Evolutionary conservation across 441 rosid genomes (phyloP), one percentile per base, ranked within the genome.

Genomic region (Eutrema salsugineum): DNA sequence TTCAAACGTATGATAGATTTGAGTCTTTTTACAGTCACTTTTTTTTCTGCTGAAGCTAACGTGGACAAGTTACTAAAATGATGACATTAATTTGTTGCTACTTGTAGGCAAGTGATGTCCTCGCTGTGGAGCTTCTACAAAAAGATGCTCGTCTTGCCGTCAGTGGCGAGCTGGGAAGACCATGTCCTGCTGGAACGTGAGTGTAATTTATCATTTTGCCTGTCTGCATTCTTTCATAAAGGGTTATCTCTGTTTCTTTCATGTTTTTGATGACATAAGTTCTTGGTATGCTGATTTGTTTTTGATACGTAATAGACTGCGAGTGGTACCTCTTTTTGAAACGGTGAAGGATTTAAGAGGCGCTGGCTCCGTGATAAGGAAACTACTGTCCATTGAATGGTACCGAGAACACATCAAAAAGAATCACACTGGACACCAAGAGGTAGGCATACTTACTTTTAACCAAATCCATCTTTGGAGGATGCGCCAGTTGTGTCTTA

Each of bases 81-180:
- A 57, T 70, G 66, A 68, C 38, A 51, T 20, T 71, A 16, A 27
- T 78, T 54, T 62, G 44, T 72, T 82, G 81, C 43, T 47, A 48
- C 59, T 64, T 72, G 80, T 82, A 91, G 98, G 97, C 97, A 54
- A 93, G 97, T 66, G 98, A 93, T 80, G 94, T 91, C 74, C 94
- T 93, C 19, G 94, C 98, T 46, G 96, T 93, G 76, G 98, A 93
- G 86, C 97, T 93, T 78, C 80, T 93, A 81, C 98, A 93, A 76
- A 93, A 93, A 82, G 97, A 93, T 82, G 93, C 97, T 47, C 86
- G 94, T 39, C 92, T 94, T 80, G 88, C 98, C 32, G 90, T 91
- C 43, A 83, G 91, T 77, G 97, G 98, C 46, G 95, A 91, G 79
- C 66, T 88, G 44, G 95, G 97, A 43, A 91, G 86, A 78, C 91